A percentile compares a stretch with the other conserved stretches of the same genome.
These are phyloP conservation scores for Dioscorea dumetorum DNA, from an alignment of 106 monocot genomes.

Conservation along the genomic window DNA sequence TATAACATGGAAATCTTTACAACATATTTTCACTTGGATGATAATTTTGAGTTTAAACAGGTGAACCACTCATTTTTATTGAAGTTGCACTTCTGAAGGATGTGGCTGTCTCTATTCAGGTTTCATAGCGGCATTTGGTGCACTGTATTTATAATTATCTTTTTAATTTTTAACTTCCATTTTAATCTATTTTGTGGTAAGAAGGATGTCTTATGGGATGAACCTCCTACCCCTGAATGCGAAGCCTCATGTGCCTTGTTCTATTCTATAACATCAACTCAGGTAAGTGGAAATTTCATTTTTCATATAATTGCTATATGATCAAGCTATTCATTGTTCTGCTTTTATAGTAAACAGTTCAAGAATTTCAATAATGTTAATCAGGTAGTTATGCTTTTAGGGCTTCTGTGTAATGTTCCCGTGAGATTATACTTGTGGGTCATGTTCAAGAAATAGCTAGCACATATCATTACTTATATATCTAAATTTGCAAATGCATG, in stretches of 20 bases:
- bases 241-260: constrained; percentile 75
- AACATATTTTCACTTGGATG: too few species aligned
- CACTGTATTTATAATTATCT: background rate
- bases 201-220: constrained; percentile 91
- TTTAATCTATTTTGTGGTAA: constrained; percentile 4
- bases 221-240: constrained; percentile 61
- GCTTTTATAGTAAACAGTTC: too few species aligned
- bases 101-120: constrained; percentile 71
- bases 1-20: too few species aligned
- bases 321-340: too few species aligned
- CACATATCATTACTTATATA: too few species aligned
- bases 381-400: too few species aligned
- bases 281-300: constrained; percentile 26
- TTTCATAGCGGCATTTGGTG: constrained; percentile 12
- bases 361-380: too few species aligned
- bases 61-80: constrained; percentile 89
- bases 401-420: too few species aligned
- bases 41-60: constrained; percentile 20
- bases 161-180: background rate
- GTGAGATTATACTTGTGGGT: too few species aligned
- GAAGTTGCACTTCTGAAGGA: constrained; percentile 84
- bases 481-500: too few species aligned
- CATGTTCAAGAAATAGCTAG: too few species aligned
- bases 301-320: too few species aligned
- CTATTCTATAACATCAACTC: constrained; percentile 87